A percentile compares a stretch with the other conserved stretches of the same genome.
These are phyloP conservation scores for Aureoboletus auriporus DNA, from an alignment of 768 basidiomycete species.

Conservation along the genomic window DNA sequence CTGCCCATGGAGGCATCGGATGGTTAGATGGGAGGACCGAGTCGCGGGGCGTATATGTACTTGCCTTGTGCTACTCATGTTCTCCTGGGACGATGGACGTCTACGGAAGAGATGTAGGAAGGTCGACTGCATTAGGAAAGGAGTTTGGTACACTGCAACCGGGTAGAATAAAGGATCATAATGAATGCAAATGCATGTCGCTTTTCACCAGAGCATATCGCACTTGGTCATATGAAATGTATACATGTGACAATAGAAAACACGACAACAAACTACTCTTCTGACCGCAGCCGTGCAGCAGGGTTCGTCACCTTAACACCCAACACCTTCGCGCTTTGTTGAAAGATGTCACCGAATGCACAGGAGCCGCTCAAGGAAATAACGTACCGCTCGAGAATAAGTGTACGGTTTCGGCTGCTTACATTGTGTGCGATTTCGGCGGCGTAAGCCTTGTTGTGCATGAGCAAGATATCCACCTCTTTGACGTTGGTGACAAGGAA, in stretches of 20 bases:
- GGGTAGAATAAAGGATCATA: constrained; percentile 2
- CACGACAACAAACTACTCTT: constrained; percentile 62
- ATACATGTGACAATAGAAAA: constrained; percentile 40
- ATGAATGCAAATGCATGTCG: constrained; percentile 10
- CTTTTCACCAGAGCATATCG: constrained; percentile 39
- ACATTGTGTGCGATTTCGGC: constrained; percentile 97
- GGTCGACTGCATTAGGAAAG: constrained; percentile 25
- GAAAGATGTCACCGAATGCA: constrained; percentile 6
- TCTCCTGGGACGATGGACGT: constrained; percentile 9
- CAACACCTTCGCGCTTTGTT: constrained; percentile 70
- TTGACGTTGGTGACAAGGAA: constrained; percentile 91
- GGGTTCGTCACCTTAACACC: constrained; percentile 94
- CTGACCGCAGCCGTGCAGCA: constrained; percentile 88
- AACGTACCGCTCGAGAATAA: constrained; percentile 79
- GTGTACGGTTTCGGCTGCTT: constrained; percentile 89
- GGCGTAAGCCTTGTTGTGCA: constrained; percentile 96
- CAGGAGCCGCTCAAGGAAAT: constrained; percentile 12
- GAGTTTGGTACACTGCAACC: background rate
- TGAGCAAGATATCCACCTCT: constrained; percentile 91
- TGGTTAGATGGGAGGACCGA: background rate
- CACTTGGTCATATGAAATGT: constrained; percentile 39
- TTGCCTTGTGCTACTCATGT: constrained; percentile 28
- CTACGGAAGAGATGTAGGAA: constrained; percentile 14
- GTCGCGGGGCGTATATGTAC: background rate
- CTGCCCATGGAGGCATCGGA: constrained; percentile 26